Evolutionary conservation across 805 yeast species (phyloP), one percentile per base, ranked within the genome.

Genomic region (Candida wancherniae): DNA sequence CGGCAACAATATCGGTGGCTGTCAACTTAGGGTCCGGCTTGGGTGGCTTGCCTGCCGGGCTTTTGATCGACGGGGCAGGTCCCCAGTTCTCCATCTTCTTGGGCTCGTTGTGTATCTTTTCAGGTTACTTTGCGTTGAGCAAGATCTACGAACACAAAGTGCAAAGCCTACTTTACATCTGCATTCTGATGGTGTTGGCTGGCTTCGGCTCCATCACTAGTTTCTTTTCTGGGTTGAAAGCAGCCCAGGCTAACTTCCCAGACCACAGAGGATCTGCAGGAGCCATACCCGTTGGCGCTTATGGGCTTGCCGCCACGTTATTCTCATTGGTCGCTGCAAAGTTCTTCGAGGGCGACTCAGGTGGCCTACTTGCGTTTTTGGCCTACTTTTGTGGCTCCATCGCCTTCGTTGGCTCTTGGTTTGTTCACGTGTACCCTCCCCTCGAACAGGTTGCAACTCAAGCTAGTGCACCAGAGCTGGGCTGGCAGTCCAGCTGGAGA

Each of bases 31-130:
- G 94, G 4, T 63, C 80, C 2, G 75, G 84, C 0, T 44, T 79
- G 7, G 80, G 86, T 15, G 90, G 90, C 0, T 61, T 81, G 16
- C 71, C 80, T 0, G 87, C 82, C 1, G 94, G 94, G 0, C 48
- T 79, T 15, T 47, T 80, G 15, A 80, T 81, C 12, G 92, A 83
- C 49, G 58, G 51, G 21, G 61, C 58, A 25, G 85, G 85, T 0
- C 79, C 85, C 0, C 68, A 60, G 26, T 24, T 50, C 3, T 71
- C 85, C 1, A 64, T 74, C 12, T 47, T 72, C 1, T 24, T 74
- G 4, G 90, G 88, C 0, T 70, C 84, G 0, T 4, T 70, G 1
- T 55, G 69, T 13, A 73, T 79, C 6, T 71, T 75, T 26, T 23
- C 53, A 0, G 84, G 85, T 0, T 82, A 79, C 48, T 59, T 60